phyloP scores from a whole-genome alignment of 805 yeast species.

The Saccharomycopsis lassenensis region DNA sequence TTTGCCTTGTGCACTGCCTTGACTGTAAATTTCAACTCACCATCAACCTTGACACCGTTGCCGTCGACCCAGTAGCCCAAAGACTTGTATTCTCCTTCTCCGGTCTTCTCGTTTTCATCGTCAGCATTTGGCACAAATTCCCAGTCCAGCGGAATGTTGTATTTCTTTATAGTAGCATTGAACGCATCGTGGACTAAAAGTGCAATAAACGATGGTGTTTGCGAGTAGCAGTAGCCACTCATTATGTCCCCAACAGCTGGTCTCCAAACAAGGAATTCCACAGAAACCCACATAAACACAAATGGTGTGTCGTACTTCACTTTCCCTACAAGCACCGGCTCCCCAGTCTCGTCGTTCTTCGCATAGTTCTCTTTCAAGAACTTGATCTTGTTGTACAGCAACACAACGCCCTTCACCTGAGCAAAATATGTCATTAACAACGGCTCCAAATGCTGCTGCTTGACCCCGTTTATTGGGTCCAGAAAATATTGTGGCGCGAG shows the following conservation, averaged over 20 bases:
- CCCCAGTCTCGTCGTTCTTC: constrained; percentile 24
- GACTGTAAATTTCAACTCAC: constrained; percentile 67
- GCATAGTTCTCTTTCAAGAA: constrained; percentile 27
- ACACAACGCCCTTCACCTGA: constrained; percentile 69
- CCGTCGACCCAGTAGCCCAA: constrained; percentile 86
- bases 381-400: constrained; percentile 62
- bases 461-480: constrained; percentile 68
- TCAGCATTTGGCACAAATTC: constrained; percentile 68
- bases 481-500: constrained; percentile 73
- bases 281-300: constrained; percentile 76
- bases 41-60: constrained; percentile 64
- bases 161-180: constrained; percentile 83
- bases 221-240: constrained; percentile 85
- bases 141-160: constrained; percentile 82
- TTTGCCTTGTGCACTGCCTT: constrained; percentile 68
- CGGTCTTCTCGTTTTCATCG: constrained; percentile 65
- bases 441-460: constrained; percentile 82
- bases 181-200: constrained; percentile 84
- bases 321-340: constrained; percentile 40
- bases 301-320: constrained; percentile 77
- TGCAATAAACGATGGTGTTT: constrained; percentile 92
- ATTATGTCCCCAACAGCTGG: constrained; percentile 81
- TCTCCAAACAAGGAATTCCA: constrained; percentile 78
- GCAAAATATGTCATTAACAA: constrained; percentile 73
- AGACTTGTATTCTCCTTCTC: constrained; percentile 32